Conservation (phyloP, 257 asterid species). For the Primulina tabacum region DNA sequence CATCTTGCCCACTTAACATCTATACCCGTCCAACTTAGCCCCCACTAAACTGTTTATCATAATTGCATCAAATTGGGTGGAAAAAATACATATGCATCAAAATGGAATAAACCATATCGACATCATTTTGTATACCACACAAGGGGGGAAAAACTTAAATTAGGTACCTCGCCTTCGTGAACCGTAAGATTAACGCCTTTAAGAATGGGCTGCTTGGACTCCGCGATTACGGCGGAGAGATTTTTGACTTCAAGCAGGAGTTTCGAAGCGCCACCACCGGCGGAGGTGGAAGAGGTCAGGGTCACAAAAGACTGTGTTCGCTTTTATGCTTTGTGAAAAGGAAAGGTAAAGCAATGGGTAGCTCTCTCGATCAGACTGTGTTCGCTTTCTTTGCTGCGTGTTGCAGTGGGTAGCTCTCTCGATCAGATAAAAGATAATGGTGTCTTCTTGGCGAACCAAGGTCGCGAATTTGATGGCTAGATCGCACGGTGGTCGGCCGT, state of each 20-base stretch:
- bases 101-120: too few relatives aligned
- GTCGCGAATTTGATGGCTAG: too few relatives aligned
- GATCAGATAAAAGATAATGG: too few relatives aligned
- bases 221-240: constrained; percentile 68
- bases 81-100: not conserved
- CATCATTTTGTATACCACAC: not conserved
- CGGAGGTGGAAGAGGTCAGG: constrained; percentile 46
- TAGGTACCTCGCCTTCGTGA: constrained; percentile 79
- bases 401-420: too few relatives aligned
- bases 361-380: too few relatives aligned
- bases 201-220: constrained; percentile 67
- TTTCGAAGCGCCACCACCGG: constrained; percentile 37
- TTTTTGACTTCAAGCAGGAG: constrained; percentile 80
- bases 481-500: too few relatives aligned
- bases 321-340: too few relatives aligned
- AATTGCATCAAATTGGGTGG: not conserved
- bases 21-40: not conserved
- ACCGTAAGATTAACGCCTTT: constrained; percentile 92
- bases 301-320: constrained; percentile 63
- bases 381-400: too few relatives aligned
- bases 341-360: too few relatives aligned
- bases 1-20: not conserved
- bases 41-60: not conserved
- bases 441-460: too few relatives aligned
- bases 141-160: not conserved